Evolutionary conservation across 768 basidiomycete genomes (phyloP).

Genomic region (Mycena metata): DNA sequence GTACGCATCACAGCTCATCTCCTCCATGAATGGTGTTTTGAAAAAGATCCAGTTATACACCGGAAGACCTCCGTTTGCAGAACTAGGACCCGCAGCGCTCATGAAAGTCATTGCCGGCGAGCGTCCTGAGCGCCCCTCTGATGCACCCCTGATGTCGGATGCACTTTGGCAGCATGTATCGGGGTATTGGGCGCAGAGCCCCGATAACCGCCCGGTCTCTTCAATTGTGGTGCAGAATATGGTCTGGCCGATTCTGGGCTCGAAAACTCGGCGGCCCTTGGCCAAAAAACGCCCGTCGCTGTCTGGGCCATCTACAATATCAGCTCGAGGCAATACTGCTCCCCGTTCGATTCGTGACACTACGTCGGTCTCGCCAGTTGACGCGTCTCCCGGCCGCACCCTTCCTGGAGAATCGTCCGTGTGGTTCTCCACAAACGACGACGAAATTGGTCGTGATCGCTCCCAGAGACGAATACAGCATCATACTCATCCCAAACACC

Average conservation of each 20-base stretch:
- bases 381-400: no score
- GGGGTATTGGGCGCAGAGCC: slow-evolving; percentile 2
- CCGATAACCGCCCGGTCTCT: not conserved
- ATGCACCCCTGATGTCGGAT: not conserved
- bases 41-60: slow-evolving; percentile 5
- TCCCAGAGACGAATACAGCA: no score
- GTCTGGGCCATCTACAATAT: no score
- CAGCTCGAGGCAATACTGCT: no score
- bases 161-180: not conserved
- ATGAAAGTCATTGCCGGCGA: slow-evolving; percentile 14
- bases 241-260: not conserved
- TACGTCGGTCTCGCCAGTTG: no score
- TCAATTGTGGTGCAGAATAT: not conserved
- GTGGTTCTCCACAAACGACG: no score
- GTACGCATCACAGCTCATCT: not conserved
- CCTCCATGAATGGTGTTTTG: not conserved
- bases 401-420: no score
- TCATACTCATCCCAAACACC: no score
- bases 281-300: no score
- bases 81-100: not conserved
- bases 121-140: slow-evolving; percentile 2
- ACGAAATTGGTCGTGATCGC: no score
- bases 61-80: slow-evolving; percentile 2
- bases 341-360: no score
- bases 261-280: no score